Conservation (phyloP, 2,329 filamentous ascomycete genomes). For the Aspergillus aculeatus region DNA sequence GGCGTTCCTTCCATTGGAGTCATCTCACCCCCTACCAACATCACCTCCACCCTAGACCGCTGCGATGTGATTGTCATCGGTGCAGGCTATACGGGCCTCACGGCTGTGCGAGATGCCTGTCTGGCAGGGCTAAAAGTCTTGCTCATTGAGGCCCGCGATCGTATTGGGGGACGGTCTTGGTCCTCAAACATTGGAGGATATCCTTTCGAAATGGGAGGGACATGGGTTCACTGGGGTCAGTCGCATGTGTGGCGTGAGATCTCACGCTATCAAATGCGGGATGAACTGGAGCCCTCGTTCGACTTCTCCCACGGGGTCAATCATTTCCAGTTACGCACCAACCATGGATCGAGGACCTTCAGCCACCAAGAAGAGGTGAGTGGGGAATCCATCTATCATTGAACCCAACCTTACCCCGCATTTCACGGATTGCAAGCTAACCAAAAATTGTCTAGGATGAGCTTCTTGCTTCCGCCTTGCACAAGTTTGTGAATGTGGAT, state of each 20-base stretch:
- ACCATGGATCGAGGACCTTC: conserved; percentile 24
- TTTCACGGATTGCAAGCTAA: conserved; percentile 19
- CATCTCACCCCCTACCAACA: conserved; percentile 21
- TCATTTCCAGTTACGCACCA: conserved; percentile 40
- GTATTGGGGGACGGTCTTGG: conserved; percentile 52
- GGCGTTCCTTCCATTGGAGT: conserved; percentile 24
- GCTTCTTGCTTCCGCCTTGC: conserved; percentile 35
- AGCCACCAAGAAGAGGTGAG: conserved; percentile 45
- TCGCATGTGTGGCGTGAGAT: conserved; percentile 49
- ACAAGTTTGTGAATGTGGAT: conserved; percentile 51
- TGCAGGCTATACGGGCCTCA: neutral
- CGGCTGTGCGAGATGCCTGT: too few relatives aligned
- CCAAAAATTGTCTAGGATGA: conserved; percentile 25
- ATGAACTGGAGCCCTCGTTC: conserved; percentile 41
- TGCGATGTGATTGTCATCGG: too few relatives aligned
- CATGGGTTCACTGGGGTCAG: conserved; percentile 51
- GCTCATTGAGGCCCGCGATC: conserved; percentile 49
- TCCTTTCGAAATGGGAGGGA: conserved; percentile 51
- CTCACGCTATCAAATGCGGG: conserved; percentile 46
- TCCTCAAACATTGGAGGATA: conserved; percentile 46
- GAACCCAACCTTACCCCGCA: too few relatives aligned
- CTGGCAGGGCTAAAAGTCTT: conserved; percentile 33
- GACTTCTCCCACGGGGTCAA: conserved; percentile 47
- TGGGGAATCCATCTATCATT: too few relatives aligned
- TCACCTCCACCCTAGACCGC: too few relatives aligned